Evolutionary conservation across 164 flowering plant species (phyloP), one percentile per base, ranked within the genome.

Genomic region (Sedum album): DNA sequence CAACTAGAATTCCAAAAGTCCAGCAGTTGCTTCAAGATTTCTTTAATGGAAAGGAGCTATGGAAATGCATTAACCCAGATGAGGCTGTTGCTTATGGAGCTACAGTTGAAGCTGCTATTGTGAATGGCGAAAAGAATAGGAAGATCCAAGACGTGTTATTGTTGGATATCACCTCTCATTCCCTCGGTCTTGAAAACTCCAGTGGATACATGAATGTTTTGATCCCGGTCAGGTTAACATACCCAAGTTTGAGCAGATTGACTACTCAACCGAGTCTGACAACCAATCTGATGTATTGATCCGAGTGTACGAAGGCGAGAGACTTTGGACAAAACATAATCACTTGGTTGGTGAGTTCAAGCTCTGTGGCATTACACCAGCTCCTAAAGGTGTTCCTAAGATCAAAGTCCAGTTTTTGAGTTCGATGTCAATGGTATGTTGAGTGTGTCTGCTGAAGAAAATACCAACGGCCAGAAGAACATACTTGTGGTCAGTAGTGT

Each of bases 61-160:
- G 87, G 5, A 44, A 44, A 17, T 13, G 48, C 15, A 18, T 44
- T 44, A 44, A 44, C 17, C 48, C 48, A 1, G 88, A 84, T 51
- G 85, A 85, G 68, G 88, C 88, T 25, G 86, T 83, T 49, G 86
- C 88, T n/a, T 80, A 81, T 65, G 86, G 88, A 39, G 88, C 88
- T 67, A 84, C 88, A n/a, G 81, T 44, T 15, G 4, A 4, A 3
- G 48, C 48, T 44, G 48, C 48, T 13, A 44, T 15, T 18, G 4
- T 44, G 1, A 44, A 18, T 44, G 17, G 4, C 15, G 18, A 15
- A 44, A 5, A 18, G 17, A 17, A 44, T 44, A 18, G 1, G 1
- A 44, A 44, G 48, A 15, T 44, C 15, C 18, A 44, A 44, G 48
- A 44, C 48, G 15, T 44, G 3, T 44, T 44, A 18, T 44, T 1